Conservation (phyloP, 202 grass and related monocot species). For the Zizania palustris region DNA sequence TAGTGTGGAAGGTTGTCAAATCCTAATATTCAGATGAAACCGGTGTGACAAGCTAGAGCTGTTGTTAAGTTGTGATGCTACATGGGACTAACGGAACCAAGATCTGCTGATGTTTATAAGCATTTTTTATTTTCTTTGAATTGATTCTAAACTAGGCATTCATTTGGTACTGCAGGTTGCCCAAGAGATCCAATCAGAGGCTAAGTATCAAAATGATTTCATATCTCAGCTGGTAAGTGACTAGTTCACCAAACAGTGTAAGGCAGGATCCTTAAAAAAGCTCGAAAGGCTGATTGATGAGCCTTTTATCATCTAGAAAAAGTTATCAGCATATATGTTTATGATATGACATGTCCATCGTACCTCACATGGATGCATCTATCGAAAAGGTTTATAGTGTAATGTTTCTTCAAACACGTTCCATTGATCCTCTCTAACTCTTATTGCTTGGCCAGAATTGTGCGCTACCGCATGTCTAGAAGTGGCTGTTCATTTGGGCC, state of each 20-base stretch:
- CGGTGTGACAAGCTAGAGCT: background rate
- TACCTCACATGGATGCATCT: background rate
- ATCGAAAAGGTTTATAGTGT: background rate
- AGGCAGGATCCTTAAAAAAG: background rate
- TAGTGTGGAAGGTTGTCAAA: background rate
- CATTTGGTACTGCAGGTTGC: constrained; percentile 58
- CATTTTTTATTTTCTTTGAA: background rate
- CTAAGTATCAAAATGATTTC: constrained; percentile 68
- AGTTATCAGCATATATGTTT: background rate
- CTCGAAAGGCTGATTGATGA: background rate
- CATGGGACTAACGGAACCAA: background rate
- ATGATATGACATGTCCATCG: background rate
- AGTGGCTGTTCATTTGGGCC: no score
- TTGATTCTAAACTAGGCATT: background rate
- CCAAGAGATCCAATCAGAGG: constrained; percentile 67
- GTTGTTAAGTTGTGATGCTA: background rate
- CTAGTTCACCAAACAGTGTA: background rate
- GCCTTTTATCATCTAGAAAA: background rate
- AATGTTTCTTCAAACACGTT: background rate
- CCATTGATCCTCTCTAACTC: background rate
- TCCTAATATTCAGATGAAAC: background rate
- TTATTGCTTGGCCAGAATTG: background rate
- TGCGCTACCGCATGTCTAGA: background rate
- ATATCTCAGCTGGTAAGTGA: constrained; percentile 64
- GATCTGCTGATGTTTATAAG: background rate